These are phyloP conservation scores for Gentiana macrophylla DNA, from an alignment of 257 asterid genomes.

Conservation along the genomic window DNA sequence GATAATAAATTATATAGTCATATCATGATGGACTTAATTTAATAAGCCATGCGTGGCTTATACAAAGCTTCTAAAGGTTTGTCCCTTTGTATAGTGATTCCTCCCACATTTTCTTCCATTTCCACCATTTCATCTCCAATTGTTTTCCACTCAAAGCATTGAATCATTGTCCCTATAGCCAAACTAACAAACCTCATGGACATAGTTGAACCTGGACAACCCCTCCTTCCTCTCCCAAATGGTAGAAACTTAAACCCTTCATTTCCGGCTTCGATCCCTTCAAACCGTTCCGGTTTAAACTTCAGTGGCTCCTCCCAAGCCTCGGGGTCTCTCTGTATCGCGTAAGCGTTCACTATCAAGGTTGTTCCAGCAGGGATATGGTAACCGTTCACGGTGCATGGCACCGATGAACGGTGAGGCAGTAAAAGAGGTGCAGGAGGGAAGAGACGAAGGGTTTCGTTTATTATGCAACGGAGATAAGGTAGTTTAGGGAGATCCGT, in stretches of 20 bases:
- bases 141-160: slow-evolving; percentile 54
- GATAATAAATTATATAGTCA: too few species aligned
- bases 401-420: slow-evolving; percentile 44
- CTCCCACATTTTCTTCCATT: slow-evolving; percentile 35
- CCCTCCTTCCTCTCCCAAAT: slow-evolving; percentile 69
- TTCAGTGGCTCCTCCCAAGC: slow-evolving; percentile 43
- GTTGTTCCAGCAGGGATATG: slow-evolving; percentile 46
- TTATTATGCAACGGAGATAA: slow-evolving; percentile 35
- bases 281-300: slow-evolving; percentile 50
- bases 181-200: slow-evolving; percentile 44
- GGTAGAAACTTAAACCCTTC: slow-evolving; percentile 32
- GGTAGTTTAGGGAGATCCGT: slow-evolving; percentile 38
- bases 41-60: slow-evolving; percentile 14
- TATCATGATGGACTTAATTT: too few species aligned
- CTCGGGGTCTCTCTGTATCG: slow-evolving; percentile 50
- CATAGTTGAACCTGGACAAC: slow-evolving; percentile 55
- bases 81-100: slow-evolving; percentile 28
- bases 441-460: slow-evolving; percentile 36
- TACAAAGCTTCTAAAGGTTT: slow-evolving; percentile 38
- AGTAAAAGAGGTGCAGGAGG: slow-evolving; percentile 45
- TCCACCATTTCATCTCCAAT: slow-evolving; percentile 24
- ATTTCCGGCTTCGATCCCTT: slow-evolving; percentile 3
- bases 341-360: slow-evolving; percentile 54
- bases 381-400: slow-evolving; percentile 40
- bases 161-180: slow-evolving; percentile 37